Evolutionary conservation across 495 filamentous ascomycete species (phyloP).

Genomic region (Ascodesmis nigricans): DNA sequence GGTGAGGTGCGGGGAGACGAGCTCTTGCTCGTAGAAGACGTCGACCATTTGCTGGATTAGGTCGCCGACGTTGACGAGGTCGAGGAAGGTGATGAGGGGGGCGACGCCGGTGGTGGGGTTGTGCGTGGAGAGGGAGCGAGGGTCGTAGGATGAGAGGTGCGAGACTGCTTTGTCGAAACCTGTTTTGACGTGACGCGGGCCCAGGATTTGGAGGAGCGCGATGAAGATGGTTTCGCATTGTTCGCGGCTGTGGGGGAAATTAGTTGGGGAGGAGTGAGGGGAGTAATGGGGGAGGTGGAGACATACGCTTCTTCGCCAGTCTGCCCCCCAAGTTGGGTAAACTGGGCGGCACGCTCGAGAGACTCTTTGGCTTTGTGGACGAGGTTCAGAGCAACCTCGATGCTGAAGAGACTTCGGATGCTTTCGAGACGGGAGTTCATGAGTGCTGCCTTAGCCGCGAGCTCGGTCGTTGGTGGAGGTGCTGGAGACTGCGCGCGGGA

Average conservation of each 20-base stretch:
- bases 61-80: conserved; percentile 94
- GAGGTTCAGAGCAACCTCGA: conserved; percentile 77
- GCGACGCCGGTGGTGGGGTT: conserved; percentile 47
- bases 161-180: conserved; percentile 84
- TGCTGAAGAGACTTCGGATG: conserved; percentile 82
- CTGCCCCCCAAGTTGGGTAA: conserved; percentile 55
- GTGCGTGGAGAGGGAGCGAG: conserved; percentile 59
- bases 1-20: conserved; percentile 57
- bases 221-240: conserved; percentile 88
- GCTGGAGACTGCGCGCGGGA: not conserved
- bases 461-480: conserved; percentile 49
- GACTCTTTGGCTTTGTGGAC: conserved; percentile 80
- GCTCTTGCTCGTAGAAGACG: conserved; percentile 92
- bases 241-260: conserved; percentile 25
- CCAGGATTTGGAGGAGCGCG: conserved; percentile 56
- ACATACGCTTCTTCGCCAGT: conserved; percentile 54
- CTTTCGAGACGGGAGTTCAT: conserved; percentile 89
- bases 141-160: conserved; percentile 78
- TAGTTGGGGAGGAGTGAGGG: not conserved
- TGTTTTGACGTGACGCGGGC: conserved; percentile 63
- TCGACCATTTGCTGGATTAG: conserved; percentile 98
- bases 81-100: conserved; percentile 85
- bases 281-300: not conserved
- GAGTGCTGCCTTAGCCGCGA: conserved; percentile 86
- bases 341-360: conserved; percentile 63